Conservation (phyloP, 495 filamentous ascomycete species). For the Penicillium ucsense region DNA sequence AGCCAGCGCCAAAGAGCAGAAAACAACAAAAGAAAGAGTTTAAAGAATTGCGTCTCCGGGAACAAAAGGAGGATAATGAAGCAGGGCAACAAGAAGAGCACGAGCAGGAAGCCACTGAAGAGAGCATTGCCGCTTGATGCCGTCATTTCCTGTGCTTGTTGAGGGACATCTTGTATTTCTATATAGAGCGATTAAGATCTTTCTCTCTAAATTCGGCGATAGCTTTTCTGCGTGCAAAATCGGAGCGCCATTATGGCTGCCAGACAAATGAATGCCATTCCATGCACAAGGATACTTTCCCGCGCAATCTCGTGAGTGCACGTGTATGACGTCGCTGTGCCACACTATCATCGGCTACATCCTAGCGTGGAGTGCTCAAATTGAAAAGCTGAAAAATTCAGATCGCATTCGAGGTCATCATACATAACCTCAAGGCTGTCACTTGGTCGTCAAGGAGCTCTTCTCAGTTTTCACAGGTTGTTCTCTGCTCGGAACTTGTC, state of each 20-base stretch:
- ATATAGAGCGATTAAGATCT: conserved; percentile 3
- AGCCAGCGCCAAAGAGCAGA: conserved; percentile 34
- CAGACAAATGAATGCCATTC: too few relatives aligned
- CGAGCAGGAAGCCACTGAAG: conserved; percentile 4
- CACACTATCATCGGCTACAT: too few relatives aligned
- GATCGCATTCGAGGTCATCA: background rate
- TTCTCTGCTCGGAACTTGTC: conserved; percentile 96
- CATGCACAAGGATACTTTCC: too few relatives aligned
- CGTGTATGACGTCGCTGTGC: too few relatives aligned
- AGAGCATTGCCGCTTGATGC: conserved; percentile 7
- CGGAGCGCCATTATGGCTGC: too few relatives aligned
- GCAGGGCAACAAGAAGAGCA: background rate
- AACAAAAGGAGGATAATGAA: conserved; percentile 30
- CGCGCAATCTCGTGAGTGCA: too few relatives aligned
- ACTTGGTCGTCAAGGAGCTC: background rate
- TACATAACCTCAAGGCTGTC: background rate
- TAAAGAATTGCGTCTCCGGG: conserved; percentile 16
- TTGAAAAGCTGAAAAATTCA: too few relatives aligned
- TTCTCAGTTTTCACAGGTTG: conserved; percentile 25
- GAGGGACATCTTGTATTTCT: conserved; percentile 2
- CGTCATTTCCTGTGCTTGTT: background rate
- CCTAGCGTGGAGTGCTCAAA: too few relatives aligned
- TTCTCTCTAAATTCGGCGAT: background rate
- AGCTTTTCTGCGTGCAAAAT: too few relatives aligned
- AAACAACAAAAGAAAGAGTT: conserved; percentile 43